Evolutionary conservation across 805 yeast genomes (phyloP), one percentile per base, ranked within the genome.

Genomic region (Saturnispora mendoncae): DNA sequence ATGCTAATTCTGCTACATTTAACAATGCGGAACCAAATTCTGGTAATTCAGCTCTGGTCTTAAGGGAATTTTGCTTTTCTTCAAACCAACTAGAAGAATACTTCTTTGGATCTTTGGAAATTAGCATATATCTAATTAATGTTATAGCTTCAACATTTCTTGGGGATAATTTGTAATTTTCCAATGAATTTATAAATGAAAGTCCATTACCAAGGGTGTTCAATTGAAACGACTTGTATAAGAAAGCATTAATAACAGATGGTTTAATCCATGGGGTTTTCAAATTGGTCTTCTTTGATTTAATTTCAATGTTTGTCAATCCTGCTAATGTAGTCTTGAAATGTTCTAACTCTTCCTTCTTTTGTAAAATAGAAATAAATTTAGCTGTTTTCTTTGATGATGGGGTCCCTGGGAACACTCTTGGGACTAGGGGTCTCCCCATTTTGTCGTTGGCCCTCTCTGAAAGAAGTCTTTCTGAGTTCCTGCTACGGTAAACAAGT

Each of bases 351-450:
- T 59, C 64, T 6, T 54, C 60, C 4, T 33, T 30, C 6, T 49
- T 28, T 8, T 52, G 4, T 19, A 59, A 36, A 7, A 50, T 42
- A n/a, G 51, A 48, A 33, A 59, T 51, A 34, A 59, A 59, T 19
- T 45, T 41, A 10, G 43, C 34, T 37, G 59, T 52, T 41, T 52
- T 54, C 4, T 38, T 38, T 14, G 39, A 43, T 4, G 62, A 56
- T 37, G 63, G 63, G 4, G 49, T 32, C 12, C 57, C 57, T 25
- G 51, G 55, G 19, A 42, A 50, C 13, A 34, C 29, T 29, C 48
- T 43, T 13, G 61, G 61, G 10, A 45, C 30, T 9, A 58, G 39
- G 13, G 62, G 61, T 28, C 54, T 47, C 15, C 60, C 60, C 4
- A 50, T 47, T 19, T 50, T 48, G 33, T 55, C 57, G 6, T 50